Evolutionary conservation across 2,329 filamentous ascomycete genomes (phyloP).

Genomic region (Lojkania enalia): DNA sequence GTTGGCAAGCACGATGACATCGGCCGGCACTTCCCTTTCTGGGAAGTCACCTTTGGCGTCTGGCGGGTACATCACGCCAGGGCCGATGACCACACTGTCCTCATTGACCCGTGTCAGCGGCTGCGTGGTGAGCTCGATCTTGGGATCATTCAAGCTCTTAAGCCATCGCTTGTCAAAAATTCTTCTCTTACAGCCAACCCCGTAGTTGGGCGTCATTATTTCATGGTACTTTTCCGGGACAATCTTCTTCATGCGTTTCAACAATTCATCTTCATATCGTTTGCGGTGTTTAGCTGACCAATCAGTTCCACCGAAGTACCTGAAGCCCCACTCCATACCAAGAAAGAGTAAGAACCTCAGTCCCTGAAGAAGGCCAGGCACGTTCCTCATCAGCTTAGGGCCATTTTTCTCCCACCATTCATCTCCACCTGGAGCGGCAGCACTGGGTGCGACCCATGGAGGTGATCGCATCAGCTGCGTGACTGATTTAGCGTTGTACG

Average conservation of each 20-base stretch:
- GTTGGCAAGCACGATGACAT: slow-evolving; percentile 64
- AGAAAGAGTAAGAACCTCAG: slow-evolving; percentile 52
- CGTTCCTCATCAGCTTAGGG: slow-evolving; percentile 48
- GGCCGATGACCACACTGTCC: slow-evolving; percentile 55
- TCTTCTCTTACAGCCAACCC: slow-evolving; percentile 66
- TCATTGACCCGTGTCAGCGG: slow-evolving; percentile 54
- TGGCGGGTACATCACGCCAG: slow-evolving; percentile 52
- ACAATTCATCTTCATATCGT: slow-evolving; percentile 47
- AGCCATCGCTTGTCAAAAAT: slow-evolving; percentile 64
- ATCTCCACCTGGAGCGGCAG: slow-evolving; percentile 43
- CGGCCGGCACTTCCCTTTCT: slow-evolving; percentile 55
- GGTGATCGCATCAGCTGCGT: slow-evolving; percentile 63
- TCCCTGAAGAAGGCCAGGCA: slow-evolving; percentile 57
- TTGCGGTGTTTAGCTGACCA: slow-evolving; percentile 46
- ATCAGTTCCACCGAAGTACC: slow-evolving; percentile 50
- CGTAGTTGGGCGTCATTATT: slow-evolving; percentile 64
- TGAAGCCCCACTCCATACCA: slow-evolving; percentile 47
- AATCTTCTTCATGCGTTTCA: slow-evolving; percentile 52
- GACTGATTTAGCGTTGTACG: slow-evolving; percentile 58
- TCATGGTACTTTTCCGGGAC: slow-evolving; percentile 65
- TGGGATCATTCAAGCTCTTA: slow-evolving; percentile 54
- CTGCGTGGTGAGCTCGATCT: slow-evolving; percentile 59
- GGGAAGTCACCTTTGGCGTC: slow-evolving; percentile 39
- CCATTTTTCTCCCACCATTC: slow-evolving; percentile 53
- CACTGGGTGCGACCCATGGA: slow-evolving; percentile 57